Base-by-base conservation (phyloP, 1,284 basidiomycete genomes). In the Tilletia walkeri region DNA sequence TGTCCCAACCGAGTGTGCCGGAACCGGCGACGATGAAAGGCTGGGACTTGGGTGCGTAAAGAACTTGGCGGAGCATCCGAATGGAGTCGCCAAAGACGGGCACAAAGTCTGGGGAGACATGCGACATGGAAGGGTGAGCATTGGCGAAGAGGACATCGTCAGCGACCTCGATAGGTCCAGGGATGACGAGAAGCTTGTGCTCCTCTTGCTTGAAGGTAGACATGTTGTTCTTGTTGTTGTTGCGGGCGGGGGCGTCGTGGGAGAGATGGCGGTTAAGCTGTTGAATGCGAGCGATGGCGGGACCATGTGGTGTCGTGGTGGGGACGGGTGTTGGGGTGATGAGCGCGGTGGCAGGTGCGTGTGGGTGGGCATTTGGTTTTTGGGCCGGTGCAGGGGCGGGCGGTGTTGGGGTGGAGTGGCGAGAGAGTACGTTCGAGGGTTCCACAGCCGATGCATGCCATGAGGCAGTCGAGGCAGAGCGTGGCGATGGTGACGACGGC, bases 31-130 rank as follows among this genome's bases (percentile, higher is more conserved):
- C 91, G 77, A 97, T 86, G 86, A 98, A 92, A 69, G 30, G 79
- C 78, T 63, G 79, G 77, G 73, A 80, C 76, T 70, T 86, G 90
- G 84, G 90, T 89, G 59, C 96, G 85, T 76, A 74, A 48, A 77
- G 73, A 66, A 83, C 82, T 70, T 83, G 88, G 88, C 92, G 88
- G 30, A 92, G 90, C 90, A 96, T 90, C 73, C 91, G 89, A 75
- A 99, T 89, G 84, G 90, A 92, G 82, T 97, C 92, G 50, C 93
- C 92, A 77, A 99, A 93, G 70, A 94, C 89, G 53, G 90, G 89
- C 61, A 94, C 88, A 84, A 99, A 98, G 66, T 94, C 93, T 14
- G 91, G 89, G 56, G 93, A 92, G 79, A 95, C 91, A 85, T 99
- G 96, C 68, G 78, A 79, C 78, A 83, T 79, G 48, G 80, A 76